These are phyloP conservation scores for Clavispora carvajalis DNA, from an alignment of 805 yeast genomes.

Conservation along the genomic window DNA sequence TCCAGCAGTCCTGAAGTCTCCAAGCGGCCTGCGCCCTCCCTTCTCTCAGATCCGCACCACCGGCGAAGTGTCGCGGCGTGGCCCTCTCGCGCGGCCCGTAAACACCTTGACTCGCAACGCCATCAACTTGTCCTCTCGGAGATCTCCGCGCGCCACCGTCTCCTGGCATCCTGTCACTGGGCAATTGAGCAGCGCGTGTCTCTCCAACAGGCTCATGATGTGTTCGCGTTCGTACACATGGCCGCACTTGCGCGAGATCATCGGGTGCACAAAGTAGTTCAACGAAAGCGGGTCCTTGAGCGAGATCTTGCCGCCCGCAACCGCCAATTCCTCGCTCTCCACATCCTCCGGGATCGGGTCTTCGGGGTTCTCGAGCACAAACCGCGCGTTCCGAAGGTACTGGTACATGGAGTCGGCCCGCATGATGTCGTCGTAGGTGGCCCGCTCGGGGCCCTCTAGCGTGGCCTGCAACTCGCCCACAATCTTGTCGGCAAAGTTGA, in stretches of 20 bases:
- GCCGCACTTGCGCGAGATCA: slow-evolving; percentile 49
- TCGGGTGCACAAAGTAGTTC: slow-evolving; percentile 48
- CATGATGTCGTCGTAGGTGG: slow-evolving; percentile 1
- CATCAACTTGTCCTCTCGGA: slow-evolving; percentile 50
- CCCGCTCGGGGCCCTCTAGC: background rate
- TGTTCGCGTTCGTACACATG: slow-evolving; percentile 58
- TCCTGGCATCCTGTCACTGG: slow-evolving; percentile 56
- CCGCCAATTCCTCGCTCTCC: slow-evolving; percentile 57
- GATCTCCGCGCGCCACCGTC: slow-evolving; percentile 28
- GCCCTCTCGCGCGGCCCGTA: background rate
- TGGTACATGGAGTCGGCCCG: slow-evolving; percentile 15
- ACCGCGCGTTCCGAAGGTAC: slow-evolving; percentile 37
- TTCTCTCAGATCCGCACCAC: slow-evolving; percentile 8
- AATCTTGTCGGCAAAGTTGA: slow-evolving; percentile 12
- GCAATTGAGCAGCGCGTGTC: slow-evolving; percentile 32
- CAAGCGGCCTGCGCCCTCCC: too few species aligned
- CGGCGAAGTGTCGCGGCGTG: slow-evolving; percentile 3
- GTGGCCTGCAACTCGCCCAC: slow-evolving; percentile 2
- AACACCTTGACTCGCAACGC: slow-evolving; percentile 43
- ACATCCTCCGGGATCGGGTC: slow-evolving; percentile 52
- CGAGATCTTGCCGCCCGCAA: slow-evolving; percentile 69
- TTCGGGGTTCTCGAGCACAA: slow-evolving; percentile 54
- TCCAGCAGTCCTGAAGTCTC: too few species aligned
- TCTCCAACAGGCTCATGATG: slow-evolving; percentile 28
- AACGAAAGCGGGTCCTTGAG: slow-evolving; percentile 64